Evolutionary conservation across 2,329 filamentous ascomycete genomes (phyloP), one percentile per base, ranked within the genome.

Genomic region (Teratosphaeria gauchensis): DNA sequence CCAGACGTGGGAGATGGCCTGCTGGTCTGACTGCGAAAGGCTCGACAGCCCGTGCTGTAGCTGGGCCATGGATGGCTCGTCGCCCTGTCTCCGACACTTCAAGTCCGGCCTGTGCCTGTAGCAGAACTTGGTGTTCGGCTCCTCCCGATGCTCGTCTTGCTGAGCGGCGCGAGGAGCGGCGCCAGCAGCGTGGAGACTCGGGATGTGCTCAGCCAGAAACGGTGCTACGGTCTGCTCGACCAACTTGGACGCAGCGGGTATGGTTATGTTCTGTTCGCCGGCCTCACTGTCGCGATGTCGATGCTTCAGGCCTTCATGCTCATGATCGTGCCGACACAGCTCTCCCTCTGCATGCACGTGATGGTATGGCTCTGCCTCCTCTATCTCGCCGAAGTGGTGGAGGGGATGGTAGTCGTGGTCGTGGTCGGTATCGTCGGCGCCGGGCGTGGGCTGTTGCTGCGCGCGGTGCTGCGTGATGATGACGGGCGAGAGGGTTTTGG

Each of bases 1-100:
- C 94, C 94, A 99, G 58, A 97, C 92, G 69, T 96, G 92, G 35
- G 92, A 90, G 68, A 99, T 96, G 69, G 89, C 92, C 75, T 96
- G 90, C 75, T 96, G 91, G 72, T 99, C 94, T 64, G 84, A 85
- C 62, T 88, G 83, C 4, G 91, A 87, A 35, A 96, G 82, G 53
- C 83, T 85, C 66, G 92, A 88, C 56, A 97, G 84, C 73, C 94
- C 88, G 69, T 85, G 86, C 72, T 99, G 94, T 62, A 99, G 83
- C 71, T 92, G 87, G 66, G 92, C 90, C 94, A 99, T 99, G 63
- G 94, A 94, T 53, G 88, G 87, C 76, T 97, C 94, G 76, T 97
- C 92, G 59, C 91, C 92, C 62, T 95, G 90, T 61, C 91, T 85
- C 61, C 92, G 83, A 76, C 94, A 99, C 76, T 96, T 95, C 57